Conservation (phyloP, 306 rosid species). For the Inga leiocalycina region DNA sequence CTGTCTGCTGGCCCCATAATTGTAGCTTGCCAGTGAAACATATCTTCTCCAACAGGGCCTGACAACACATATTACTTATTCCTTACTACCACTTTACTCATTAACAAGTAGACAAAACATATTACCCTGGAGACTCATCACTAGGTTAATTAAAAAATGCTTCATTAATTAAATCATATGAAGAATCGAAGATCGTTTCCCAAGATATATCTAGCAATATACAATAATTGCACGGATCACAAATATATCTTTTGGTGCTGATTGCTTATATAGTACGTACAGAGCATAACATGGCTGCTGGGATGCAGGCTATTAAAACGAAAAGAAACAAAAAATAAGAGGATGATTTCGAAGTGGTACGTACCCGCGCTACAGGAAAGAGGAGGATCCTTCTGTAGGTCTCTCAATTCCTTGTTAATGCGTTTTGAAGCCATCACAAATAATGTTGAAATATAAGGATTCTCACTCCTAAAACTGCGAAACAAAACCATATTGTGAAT, state of each 20-base stretch:
- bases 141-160: neutral
- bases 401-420: slow-evolving; percentile 62
- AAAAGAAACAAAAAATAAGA: neutral
- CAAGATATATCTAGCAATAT: neutral
- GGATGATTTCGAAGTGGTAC: neutral
- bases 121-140: neutral
- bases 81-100: neutral
- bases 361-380: slow-evolving; percentile 64
- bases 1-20: slow-evolving; percentile 60
- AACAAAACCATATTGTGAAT: neutral
- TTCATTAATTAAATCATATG: neutral
- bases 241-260: neutral
- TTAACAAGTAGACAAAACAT: neutral
- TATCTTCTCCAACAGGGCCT: slow-evolving; percentile 58
- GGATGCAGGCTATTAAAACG: neutral
- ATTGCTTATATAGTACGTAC: neutral
- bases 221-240: neutral
- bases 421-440: slow-evolving; percentile 53
- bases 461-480: neutral
- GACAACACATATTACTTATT: neutral
- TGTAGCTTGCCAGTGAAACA: slow-evolving; percentile 66
- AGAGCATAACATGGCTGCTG: neutral
- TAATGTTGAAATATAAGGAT: neutral
- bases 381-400: slow-evolving; percentile 68
- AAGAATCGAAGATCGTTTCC: neutral